A percentile compares a stretch with the other conserved stretches of the same genome.
Conservation (phyloP, 2,329 filamentous ascomycete genomes). For the Exophiala sideris region DNA sequence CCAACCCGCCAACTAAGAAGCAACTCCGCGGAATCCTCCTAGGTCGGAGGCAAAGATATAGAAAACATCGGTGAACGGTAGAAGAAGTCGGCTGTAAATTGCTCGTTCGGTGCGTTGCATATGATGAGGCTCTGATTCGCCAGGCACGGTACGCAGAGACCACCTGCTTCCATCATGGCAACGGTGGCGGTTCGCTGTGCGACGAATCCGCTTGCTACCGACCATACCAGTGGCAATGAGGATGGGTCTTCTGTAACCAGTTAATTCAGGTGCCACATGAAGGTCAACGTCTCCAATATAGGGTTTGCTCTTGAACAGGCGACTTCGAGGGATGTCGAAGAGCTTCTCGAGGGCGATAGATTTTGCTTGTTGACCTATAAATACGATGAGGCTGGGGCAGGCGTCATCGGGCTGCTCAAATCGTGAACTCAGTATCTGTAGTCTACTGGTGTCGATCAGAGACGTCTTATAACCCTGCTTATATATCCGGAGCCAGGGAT, state of each 20-base stretch:
- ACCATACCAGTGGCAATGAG: conserved; percentile 27
- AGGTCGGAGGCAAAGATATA: conserved; percentile 32
- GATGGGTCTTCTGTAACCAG: conserved; percentile 26
- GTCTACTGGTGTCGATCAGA: neutral
- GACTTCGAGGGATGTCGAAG: conserved; percentile 15
- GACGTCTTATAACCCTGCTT: neutral
- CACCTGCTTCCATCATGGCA: conserved; percentile 23
- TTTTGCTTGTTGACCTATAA: conserved; percentile 29
- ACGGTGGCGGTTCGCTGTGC: conserved; percentile 8
- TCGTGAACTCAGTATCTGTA: neutral
- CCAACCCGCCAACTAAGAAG: conserved; percentile 23
- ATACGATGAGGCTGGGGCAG: conserved; percentile 25
- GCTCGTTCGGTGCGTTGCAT: conserved; percentile 13
- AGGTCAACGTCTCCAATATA: conserved; percentile 27
- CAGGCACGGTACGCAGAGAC: conserved; percentile 12
- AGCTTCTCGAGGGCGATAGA: conserved; percentile 25
- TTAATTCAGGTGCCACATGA: conserved; percentile 22
- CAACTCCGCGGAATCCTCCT: conserved; percentile 27
- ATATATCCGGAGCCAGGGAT: neutral
- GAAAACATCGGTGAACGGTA: conserved; percentile 29
- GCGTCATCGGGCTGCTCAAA: neutral
- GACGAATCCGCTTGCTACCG: conserved; percentile 12
- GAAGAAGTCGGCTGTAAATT: conserved; percentile 27
- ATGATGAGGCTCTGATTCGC: neutral
- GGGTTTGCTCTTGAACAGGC: conserved; percentile 18